Percentiles rank a stretch among this genome's conserved stretches.
phyloP scores from a whole-genome alignment of 139 green algal species.

The Coelastrella sp. region DNA sequence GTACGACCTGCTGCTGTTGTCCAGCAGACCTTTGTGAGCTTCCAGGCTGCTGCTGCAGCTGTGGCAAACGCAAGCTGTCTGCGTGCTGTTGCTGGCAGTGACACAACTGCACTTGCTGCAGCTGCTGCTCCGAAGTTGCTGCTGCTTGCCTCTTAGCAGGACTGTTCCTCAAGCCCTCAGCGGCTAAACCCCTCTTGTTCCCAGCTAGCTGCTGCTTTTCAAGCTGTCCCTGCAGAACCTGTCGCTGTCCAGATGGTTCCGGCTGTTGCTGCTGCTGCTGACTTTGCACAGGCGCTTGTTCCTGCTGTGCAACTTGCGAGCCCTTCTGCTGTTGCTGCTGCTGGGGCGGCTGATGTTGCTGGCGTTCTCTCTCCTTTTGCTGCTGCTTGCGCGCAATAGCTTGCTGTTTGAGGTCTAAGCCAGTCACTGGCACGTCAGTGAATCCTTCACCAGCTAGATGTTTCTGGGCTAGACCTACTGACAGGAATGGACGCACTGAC shows the following conservation, averaged over 20 bases:
- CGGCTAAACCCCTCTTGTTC: too few species aligned
- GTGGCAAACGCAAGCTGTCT: background rate
- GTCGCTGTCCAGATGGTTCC: background rate
- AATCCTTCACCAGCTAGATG: constrained; percentile 27
- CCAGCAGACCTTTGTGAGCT: background rate
- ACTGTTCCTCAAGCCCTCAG: too few species aligned
- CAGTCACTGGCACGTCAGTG: background rate
- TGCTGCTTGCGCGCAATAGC: background rate
- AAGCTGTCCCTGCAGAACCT: background rate
- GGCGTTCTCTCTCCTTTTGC: background rate
- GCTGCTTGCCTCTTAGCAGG: background rate
- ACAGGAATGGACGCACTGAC: constrained; percentile 24
- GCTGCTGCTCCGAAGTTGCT: background rate
- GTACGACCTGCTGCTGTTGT: too few species aligned
- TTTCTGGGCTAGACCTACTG: background rate
- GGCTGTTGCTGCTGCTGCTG: background rate
- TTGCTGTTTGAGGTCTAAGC: constrained; percentile 15
- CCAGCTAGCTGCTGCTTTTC: too few species aligned
- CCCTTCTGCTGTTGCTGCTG: constrained; percentile 21
- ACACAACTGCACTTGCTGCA: too few species aligned
- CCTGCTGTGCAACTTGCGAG: background rate
- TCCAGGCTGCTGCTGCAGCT: background rate
- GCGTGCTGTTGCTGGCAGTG: too few species aligned
- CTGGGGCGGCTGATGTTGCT: constrained; percentile 14
- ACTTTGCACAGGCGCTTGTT: background rate